Evolutionary conservation across 2,329 filamentous ascomycete genomes (phyloP), one percentile per base, ranked within the genome.

Genomic region (Colletotrichum lupini): DNA sequence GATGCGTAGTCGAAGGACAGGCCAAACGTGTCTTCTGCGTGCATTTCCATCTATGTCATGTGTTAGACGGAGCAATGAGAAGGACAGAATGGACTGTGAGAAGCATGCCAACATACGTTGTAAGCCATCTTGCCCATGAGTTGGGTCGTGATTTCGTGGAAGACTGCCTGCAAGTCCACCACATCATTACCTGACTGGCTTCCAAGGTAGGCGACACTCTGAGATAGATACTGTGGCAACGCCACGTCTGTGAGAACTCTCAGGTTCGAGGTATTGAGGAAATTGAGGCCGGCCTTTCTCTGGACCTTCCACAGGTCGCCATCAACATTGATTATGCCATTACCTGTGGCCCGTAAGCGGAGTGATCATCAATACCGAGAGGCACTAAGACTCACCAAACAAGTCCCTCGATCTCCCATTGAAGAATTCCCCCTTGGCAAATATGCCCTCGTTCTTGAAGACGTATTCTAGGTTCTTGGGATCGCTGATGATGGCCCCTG

Each of bases 101-200:
- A 5, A 46, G 52, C 30, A 28, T 53, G 49, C 30, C 26, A 49
- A 32, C 70, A 76, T 79, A 85, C 86, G 77, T 91, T 88, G 76
- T 92, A 93, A 16, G 91, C 91, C 88, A 92, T 91, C 74, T 87
- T 86, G n/a, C 91, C 91, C 88, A 93, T 92, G 28, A 92, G 78
- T 71, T 90, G 86, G 26, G 90, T 92, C 1, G 91, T 93, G 58
- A 92, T 86, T 77, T 92, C 90, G 66, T 91, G 89, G 58, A 92
- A 88, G 2, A 90, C 82, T n/a, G 81, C 83, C 76, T 92, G 89
- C 60, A 93, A 79, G 77, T 93, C 89, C 1, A 91, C 81, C 0
- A 72, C 76, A 1, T 77, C 77, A 0, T 74, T 77, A 2, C 78
- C 77, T 0, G 78, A 78, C 2, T 76, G 79, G 0, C 76, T 63